Evolutionary conservation across 2,329 filamentous ascomycete genomes (phyloP).

Genomic region (Biscogniauxia marginata): DNA sequence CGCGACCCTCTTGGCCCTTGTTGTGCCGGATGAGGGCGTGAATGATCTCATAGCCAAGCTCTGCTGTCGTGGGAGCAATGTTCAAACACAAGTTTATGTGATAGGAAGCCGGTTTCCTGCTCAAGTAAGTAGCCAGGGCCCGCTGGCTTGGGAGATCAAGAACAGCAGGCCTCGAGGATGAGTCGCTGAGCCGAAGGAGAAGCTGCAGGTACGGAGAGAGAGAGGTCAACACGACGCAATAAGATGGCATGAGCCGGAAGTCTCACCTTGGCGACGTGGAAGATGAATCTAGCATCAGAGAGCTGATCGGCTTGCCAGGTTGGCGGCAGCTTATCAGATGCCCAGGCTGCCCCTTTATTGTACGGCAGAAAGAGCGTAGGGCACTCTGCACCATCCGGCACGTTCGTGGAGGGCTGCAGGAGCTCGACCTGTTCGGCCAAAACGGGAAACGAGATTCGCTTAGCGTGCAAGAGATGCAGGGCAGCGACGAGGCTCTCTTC

Average conservation of each 20-base stretch:
- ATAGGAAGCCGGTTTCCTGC: slow-evolving; percentile 1
- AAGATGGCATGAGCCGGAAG: background rate
- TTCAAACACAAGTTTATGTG: slow-evolving; percentile 5
- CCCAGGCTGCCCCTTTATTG: slow-evolving; percentile 9
- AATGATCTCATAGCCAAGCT: slow-evolving; percentile 9
- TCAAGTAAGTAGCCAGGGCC: slow-evolving; percentile 6
- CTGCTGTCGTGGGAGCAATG: slow-evolving; percentile 6
- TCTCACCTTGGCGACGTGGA: slow-evolving; percentile 8
- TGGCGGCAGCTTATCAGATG: slow-evolving; percentile 3
- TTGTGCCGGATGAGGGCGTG: slow-evolving; percentile 3
- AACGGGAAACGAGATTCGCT: slow-evolving; percentile 6
- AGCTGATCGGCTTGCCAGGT: slow-evolving; percentile 11
- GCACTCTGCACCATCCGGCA: background rate
- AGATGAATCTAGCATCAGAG: slow-evolving; percentile 3
- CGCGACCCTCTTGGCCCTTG: slow-evolving; percentile 8
- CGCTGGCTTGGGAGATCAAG: slow-evolving; percentile 12
- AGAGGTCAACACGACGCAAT: slow-evolving; percentile 3
- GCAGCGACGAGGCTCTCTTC: slow-evolving; percentile 6
- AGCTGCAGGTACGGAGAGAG: slow-evolving; percentile 4
- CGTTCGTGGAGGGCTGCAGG: background rate
- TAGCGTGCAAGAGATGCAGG: slow-evolving; percentile 3
- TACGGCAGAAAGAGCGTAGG: slow-evolving; percentile 4
- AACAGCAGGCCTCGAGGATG: too few species aligned
- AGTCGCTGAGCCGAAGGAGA: too few species aligned
- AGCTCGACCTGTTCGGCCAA: slow-evolving; percentile 3